Conservation (phyloP, 2,329 filamentous ascomycete species). For the Colletotrichum phormii region DNA sequence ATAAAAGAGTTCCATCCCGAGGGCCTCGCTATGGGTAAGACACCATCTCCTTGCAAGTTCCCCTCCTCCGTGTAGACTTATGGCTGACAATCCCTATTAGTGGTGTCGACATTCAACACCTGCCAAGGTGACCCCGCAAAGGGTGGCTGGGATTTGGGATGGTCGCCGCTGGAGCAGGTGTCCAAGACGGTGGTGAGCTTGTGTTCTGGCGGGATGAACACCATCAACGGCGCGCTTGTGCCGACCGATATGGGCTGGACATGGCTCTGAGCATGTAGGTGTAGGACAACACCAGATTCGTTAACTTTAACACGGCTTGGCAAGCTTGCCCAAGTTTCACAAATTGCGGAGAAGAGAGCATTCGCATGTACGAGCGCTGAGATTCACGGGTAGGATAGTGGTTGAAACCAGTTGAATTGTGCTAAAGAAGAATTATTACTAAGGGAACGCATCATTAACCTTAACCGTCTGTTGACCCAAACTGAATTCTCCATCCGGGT, state of each 20-base stretch:
- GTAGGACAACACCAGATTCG: too few species aligned
- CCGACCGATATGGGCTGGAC: conserved; percentile 31
- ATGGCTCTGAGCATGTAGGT: background rate
- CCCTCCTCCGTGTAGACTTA: background rate
- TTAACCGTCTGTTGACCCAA: background rate
- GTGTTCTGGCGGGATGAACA: conserved; percentile 29
- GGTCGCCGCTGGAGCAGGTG: conserved; percentile 20
- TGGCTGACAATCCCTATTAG: background rate
- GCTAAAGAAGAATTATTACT: conserved; percentile 24
- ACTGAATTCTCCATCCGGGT: conserved; percentile 19
- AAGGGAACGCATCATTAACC: conserved; percentile 14
- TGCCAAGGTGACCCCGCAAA: background rate
- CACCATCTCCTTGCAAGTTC: background rate
- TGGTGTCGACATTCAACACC: conserved; percentile 19
- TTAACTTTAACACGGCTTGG: too few species aligned
- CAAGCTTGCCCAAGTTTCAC: background rate
- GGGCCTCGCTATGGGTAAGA: conserved; percentile 8
- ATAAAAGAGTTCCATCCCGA: conserved; percentile 12
- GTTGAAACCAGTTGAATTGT: conserved; percentile 3
- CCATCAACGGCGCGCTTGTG: conserved; percentile 27
- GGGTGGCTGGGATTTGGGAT: conserved; percentile 23
- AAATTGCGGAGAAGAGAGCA: too few species aligned
- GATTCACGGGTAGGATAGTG: too few species aligned
- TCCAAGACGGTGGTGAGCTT: conserved; percentile 25
- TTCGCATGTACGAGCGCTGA: too few species aligned